phyloP scores from a whole-genome alignment of 176 grass and related monocot species.

The Hsuehochloa calcarea region DNA sequence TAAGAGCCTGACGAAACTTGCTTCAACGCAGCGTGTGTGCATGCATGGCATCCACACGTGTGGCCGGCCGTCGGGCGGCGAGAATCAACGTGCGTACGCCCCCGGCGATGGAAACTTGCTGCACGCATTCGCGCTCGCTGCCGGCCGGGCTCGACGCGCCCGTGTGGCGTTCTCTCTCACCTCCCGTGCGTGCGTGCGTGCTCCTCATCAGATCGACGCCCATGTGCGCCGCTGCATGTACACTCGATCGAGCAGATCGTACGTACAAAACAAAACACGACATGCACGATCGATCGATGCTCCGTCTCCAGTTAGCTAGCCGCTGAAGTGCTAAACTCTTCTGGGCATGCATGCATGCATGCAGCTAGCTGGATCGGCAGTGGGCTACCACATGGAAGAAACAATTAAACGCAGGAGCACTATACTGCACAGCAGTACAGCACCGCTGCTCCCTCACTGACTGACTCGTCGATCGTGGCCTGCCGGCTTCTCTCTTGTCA shows the following conservation, averaged over 20 bases:
- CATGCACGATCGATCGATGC: neutral
- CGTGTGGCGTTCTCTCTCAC: neutral
- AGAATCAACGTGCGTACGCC: no score
- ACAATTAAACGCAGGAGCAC: neutral
- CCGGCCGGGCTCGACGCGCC: neutral
- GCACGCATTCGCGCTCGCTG: no score
- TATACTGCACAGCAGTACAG: neutral
- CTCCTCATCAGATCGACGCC: neutral
- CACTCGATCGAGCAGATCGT: neutral
- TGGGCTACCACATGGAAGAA: neutral
- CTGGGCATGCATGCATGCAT: neutral
- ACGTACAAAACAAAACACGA: neutral
- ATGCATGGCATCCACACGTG: neutral
- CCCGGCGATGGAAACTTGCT: no score
- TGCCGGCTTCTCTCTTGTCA: neutral
- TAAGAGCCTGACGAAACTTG: no score
- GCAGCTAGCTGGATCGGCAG: no score
- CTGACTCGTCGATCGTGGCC: neutral
- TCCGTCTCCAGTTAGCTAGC: neutral
- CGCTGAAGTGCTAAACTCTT: neutral
- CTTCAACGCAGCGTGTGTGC: no score
- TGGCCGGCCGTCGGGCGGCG: no score
- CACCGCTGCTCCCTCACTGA: neutral
- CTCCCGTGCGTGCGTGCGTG: neutral
- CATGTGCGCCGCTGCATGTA: neutral